Evolutionary conservation across 1,284 basidiomycete genomes (phyloP), one percentile per base, ranked within the genome.

Genomic region (Kalmanozyma brasiliensis): DNA sequence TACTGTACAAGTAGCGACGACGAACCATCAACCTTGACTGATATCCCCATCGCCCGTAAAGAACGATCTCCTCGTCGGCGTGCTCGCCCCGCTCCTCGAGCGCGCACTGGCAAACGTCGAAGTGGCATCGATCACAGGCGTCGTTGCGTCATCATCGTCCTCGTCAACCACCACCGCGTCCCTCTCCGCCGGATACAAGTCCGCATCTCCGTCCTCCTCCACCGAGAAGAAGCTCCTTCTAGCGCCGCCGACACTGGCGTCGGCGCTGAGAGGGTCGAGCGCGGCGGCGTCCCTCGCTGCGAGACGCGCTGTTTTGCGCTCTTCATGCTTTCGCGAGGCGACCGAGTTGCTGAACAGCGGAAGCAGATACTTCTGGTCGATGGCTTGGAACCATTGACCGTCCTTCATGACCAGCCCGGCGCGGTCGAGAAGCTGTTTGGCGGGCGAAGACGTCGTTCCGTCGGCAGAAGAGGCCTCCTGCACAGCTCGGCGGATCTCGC

Each of bases 331-430:
- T 23, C 84, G 74, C 14, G 74, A 82, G 1, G 84, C 84, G 0
- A 84, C 84, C 26, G 83, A 73, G 56, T 98, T 98, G 56, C 91
- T 93, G 84, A 98, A 98, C 36, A 97, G 85, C 14, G 95, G 96
- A 3, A 98, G 83, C 16, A 98, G 85, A 82, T 97, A 98, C 60
- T 93, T 87, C 83, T 98, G 93, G 83, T 98, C 95, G 41, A 98
- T 85, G 29, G 90, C 87, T 73, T 94, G 94, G 88, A 98, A 98
- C 94, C 95, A 98, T 82, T 94, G 92, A 7, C 86, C 86, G 63
- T 87, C 86, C 17, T 85, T 81, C 83, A 82, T 73, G 42, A 82
- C 80, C 9, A 82, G 46, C 7, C 78, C 78, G 3, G 79, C 80
- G 11, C 66, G 70, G 47, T 80, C 76, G 8, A 82, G 59, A 10